A percentile compares a stretch with the other conserved stretches of the same genome.
Evolutionary conservation across 1,284 basidiomycete genomes (phyloP).

Genomic region (Cystobasidium pallidum): DNA sequence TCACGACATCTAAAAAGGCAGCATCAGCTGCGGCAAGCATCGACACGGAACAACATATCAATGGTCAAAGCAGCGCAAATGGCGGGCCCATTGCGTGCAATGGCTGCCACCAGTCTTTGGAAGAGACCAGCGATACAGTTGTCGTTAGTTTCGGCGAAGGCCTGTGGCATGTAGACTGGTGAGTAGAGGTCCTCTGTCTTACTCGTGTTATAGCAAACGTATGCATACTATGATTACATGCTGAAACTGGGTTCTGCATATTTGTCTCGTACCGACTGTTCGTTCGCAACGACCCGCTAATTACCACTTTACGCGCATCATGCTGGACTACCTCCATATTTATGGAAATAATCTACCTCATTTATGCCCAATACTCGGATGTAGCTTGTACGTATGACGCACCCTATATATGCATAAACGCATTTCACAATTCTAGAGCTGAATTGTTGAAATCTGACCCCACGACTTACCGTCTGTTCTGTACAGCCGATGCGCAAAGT

Average conservation of each 20-base stretch:
- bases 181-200: neutral
- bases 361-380: too few species aligned
- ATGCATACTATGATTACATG: neutral
- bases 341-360: too few species aligned
- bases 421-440: neutral
- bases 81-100: conserved; percentile 33
- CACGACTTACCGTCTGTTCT: neutral
- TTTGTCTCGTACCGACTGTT: neutral
- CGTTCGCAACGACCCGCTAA: neutral
- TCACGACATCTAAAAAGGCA: conserved; percentile 9
- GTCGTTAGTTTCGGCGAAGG: conserved; percentile 52
- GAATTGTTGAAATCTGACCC: neutral
- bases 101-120: conserved; percentile 48
- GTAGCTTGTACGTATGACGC: conserved; percentile 21
- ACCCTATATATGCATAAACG: neutral
- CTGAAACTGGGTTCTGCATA: neutral
- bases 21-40: neutral
- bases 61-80: conserved; percentile 7
- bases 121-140: conserved; percentile 49
- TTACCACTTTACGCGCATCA: too few species aligned
- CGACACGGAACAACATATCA: neutral
- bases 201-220: neutral
- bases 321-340: too few species aligned
- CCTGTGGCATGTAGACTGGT: conserved; percentile 51
- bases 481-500: conserved; percentile 60